A percentile compares a stretch with the other conserved stretches of the same genome.
These are phyloP conservation scores for Nicotiana tomentosiformis DNA, from an alignment of 257 asterid genomes.

Conservation along the genomic window DNA sequence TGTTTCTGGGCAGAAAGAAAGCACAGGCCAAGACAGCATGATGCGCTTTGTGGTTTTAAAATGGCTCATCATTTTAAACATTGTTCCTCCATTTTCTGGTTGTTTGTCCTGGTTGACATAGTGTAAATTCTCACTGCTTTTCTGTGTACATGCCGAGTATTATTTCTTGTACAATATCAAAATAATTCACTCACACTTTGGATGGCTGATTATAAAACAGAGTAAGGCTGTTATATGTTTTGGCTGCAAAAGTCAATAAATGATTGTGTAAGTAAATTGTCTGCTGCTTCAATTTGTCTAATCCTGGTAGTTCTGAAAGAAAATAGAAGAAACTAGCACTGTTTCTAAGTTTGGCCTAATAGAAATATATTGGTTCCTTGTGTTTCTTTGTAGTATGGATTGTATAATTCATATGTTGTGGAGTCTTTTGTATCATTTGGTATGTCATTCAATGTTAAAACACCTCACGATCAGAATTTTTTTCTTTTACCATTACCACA, in stretches of 20 bases:
- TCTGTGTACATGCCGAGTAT: background rate
- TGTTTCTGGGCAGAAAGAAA: slow-evolving; percentile 46
- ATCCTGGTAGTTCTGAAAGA: background rate
- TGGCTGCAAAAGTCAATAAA: background rate
- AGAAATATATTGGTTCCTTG: background rate
- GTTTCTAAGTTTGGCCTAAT: background rate
- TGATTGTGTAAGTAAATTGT: background rate
- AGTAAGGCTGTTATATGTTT: background rate
- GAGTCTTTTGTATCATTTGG: background rate
- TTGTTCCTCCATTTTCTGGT: background rate
- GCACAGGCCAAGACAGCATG: slow-evolving; percentile 25
- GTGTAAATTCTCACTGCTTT: slow-evolving; percentile 6
- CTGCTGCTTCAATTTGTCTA: background rate
- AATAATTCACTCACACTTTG: background rate
- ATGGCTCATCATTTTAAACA: background rate
- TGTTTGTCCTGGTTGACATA: background rate
- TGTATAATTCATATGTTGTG: background rate
- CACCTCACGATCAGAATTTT: background rate
- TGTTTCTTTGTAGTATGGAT: background rate
- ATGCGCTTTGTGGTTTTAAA: slow-evolving; percentile 6
- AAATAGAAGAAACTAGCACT: background rate
- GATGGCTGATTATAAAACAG: background rate
- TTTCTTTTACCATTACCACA: background rate
- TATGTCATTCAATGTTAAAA: background rate
- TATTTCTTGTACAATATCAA: slow-evolving; percentile 9